Conservation (phyloP, 192 early-diverging fungal species). For the Coemansia sp. region DNA sequence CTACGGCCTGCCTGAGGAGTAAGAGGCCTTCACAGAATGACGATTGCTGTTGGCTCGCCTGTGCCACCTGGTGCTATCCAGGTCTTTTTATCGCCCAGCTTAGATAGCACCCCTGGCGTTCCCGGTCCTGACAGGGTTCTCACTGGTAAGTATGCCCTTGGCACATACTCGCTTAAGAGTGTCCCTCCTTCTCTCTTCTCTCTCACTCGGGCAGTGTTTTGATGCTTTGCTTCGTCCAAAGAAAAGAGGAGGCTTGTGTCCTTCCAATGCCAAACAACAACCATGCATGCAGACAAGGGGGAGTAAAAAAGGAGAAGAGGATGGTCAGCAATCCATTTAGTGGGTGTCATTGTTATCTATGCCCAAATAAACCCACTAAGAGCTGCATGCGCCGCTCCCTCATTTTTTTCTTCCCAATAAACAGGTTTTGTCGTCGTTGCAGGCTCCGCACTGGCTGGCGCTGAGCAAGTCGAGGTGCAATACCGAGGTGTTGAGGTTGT, state of each 20-base stretch:
- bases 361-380: constrained; percentile 2
- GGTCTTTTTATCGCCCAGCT: constrained; percentile 4
- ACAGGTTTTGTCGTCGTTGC: constrained; percentile 34
- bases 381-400: neutral
- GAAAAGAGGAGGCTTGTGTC: neutral
- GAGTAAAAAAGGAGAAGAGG: constrained; percentile 9
- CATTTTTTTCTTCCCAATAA: neutral
- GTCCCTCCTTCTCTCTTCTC: neutral
- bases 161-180: neutral
- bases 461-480: constrained; percentile 27
- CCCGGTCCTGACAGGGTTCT: constrained; percentile 17
- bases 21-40: neutral
- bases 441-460: constrained; percentile 4
- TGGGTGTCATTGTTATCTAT: neutral
- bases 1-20: neutral
- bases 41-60: neutral
- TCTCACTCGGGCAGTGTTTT: neutral
- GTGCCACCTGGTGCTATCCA: constrained; percentile 4
- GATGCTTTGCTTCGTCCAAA: neutral
- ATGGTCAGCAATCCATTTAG: constrained; percentile 7
- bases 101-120: neutral
- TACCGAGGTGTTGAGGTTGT: constrained; percentile 48
- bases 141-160: constrained; percentile 9
- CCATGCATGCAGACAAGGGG: neutral
- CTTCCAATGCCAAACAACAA: constrained; percentile 1